These are phyloP conservation scores for Forsythia viridissima DNA, from an alignment of 257 asterid genomes.

Conservation along the genomic window DNA sequence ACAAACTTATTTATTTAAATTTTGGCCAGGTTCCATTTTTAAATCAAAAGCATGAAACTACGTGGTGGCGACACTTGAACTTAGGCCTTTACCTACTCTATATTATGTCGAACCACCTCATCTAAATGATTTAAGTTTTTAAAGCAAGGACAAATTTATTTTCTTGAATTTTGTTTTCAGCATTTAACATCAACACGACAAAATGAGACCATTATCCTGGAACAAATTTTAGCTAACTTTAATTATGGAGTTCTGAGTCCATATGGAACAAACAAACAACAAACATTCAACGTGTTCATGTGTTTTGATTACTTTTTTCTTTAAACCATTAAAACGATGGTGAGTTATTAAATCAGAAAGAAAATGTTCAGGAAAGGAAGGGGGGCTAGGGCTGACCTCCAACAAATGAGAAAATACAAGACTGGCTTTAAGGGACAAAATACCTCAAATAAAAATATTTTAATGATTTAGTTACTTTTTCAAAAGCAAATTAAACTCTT, in stretches of 20 bases:
- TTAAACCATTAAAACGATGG: neutral
- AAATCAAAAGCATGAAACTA: neutral
- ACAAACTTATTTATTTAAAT: neutral
- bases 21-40: neutral
- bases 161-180: neutral
- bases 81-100: neutral
- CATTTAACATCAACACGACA: neutral
- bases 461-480: neutral
- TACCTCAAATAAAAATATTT: neutral
- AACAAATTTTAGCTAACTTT: neutral
- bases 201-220: neutral
- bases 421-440: neutral
- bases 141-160: neutral
- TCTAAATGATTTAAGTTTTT: neutral
- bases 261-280: neutral
- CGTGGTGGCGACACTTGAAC: neutral
- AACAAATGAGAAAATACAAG: neutral
- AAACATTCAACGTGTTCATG: no score
- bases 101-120: neutral
- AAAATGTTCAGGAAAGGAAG: neutral
- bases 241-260: neutral
- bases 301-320: neutral
- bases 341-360: neutral
- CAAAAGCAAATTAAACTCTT: neutral
- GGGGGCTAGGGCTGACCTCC: neutral